Conservation (phyloP, 768 basidiomycete genomes). For the Mycena epipterygia region DNA sequence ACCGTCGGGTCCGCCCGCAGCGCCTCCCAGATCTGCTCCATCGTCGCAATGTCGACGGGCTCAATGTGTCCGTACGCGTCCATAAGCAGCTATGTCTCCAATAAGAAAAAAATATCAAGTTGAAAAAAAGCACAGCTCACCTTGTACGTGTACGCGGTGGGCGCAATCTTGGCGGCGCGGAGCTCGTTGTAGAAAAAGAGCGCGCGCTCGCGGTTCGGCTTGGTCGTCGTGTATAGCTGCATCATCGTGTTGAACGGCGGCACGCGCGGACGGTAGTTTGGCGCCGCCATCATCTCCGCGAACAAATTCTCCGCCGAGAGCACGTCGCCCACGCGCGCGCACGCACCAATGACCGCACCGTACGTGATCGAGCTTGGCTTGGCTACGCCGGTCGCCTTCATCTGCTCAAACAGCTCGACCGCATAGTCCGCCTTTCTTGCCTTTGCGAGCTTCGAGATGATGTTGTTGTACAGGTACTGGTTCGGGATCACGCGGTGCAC, state of each 20-base stretch:
- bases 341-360: slow-evolving; percentile 94
- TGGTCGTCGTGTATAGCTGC: slow-evolving; percentile 93
- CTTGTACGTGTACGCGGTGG: slow-evolving; percentile 96
- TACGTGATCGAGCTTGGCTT: slow-evolving; percentile 90
- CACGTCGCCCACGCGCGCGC: slow-evolving; percentile 92
- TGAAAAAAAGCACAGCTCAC: slow-evolving; percentile 50
- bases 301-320: slow-evolving; percentile 87
- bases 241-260: slow-evolving; percentile 99
- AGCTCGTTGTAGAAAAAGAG: slow-evolving; percentile 83
- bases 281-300: slow-evolving; percentile 81
- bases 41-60: slow-evolving; percentile 78
- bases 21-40: slow-evolving; percentile 79
- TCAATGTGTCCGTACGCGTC: slow-evolving; percentile 91
- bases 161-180: slow-evolving; percentile 68
- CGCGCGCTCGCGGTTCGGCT: slow-evolving; percentile 84
- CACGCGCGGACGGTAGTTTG: slow-evolving; percentile 87
- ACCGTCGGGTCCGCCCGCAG: slow-evolving; percentile 64
- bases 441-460: slow-evolving; percentile 95
- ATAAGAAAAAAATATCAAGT: not conserved
- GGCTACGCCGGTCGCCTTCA: slow-evolving; percentile 74
- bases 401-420: slow-evolving; percentile 87
- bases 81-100: slow-evolving; percentile 76
- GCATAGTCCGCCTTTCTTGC: slow-evolving; percentile 95
- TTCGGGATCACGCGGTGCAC: slow-evolving; percentile 79
- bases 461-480: slow-evolving; percentile 94